These are phyloP conservation scores for Asterophora parasitica DNA, from an alignment of 768 basidiomycete species.

Conservation along the genomic window DNA sequence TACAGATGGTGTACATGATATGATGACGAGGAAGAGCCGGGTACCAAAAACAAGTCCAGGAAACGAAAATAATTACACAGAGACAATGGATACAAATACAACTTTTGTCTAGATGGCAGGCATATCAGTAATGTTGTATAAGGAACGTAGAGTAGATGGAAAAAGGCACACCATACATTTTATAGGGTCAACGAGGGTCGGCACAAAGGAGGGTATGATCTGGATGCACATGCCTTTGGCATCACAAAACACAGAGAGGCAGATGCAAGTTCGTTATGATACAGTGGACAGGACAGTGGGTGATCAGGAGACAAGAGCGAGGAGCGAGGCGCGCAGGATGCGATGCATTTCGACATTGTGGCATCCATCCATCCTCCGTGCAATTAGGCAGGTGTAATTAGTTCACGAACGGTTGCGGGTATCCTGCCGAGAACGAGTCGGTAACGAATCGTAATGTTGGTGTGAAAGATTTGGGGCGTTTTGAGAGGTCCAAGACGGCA, in stretches of 20 bases:
- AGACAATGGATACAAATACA: conserved; percentile 1
- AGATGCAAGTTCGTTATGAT: conserved; percentile 1
- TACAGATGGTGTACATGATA: conserved; percentile 9
- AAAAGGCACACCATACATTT: background rate
- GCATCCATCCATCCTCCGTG: conserved; percentile 1
- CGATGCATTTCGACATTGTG: background rate
- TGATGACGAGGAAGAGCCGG: background rate
- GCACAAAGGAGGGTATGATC: conserved; percentile 4
- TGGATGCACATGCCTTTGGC: background rate
- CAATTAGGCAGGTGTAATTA: conserved; percentile 12
- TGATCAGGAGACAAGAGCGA: background rate
- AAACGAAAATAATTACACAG: background rate
- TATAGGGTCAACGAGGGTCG: background rate
- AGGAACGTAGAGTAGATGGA: background rate
- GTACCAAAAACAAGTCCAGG: background rate
- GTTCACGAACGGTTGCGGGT: conserved; percentile 34
- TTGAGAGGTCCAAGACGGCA: conserved; percentile 10
- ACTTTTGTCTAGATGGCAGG: background rate
- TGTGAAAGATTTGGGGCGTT: conserved; percentile 3
- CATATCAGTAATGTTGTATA: background rate
- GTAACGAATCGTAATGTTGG: background rate
- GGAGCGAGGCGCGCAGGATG: background rate
- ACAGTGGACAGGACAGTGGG: background rate
- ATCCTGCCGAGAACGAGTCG: conserved; percentile 27
- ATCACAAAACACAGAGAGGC: conserved; percentile 1